Conservation (phyloP, 768 basidiomycete genomes). For the Clathrus columnatus region DNA sequence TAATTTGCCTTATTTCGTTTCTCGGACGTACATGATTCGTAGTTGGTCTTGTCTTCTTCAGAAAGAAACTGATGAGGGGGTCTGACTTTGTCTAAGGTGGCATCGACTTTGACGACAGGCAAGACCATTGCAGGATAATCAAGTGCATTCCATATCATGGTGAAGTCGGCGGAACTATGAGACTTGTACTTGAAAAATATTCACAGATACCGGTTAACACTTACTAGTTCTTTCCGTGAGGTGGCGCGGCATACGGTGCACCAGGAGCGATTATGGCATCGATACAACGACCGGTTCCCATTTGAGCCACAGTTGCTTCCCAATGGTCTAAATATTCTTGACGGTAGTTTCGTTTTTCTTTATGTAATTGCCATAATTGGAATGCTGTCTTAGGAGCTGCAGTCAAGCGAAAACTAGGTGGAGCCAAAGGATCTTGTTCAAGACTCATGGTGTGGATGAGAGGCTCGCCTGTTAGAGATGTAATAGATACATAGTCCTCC, state of each 20-base stretch:
- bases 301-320: constrained; percentile 41
- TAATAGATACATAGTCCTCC: constrained; percentile 36
- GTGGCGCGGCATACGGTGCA: constrained; percentile 51
- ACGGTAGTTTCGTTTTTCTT: constrained; percentile 38
- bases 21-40: constrained; percentile 43
- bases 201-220: constrained; percentile 13
- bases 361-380: constrained; percentile 61
- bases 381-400: constrained; percentile 32
- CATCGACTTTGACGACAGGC: constrained; percentile 58
- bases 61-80: constrained; percentile 40
- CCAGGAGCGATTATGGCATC: constrained; percentile 67
- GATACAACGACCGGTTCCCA: constrained; percentile 63
- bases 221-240: constrained; percentile 52
- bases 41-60: constrained; percentile 37
- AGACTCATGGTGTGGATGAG: constrained; percentile 39
- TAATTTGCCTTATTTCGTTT: neutral
- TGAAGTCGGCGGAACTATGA: constrained; percentile 42
- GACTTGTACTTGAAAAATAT: constrained; percentile 2
- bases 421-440: constrained; percentile 18
- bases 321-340: constrained; percentile 54
- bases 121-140: constrained; percentile 57
- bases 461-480: constrained; percentile 44
- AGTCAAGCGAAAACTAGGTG: constrained; percentile 22
- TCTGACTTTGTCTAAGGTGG: constrained; percentile 38
- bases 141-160: constrained; percentile 57